phyloP scores from a whole-genome alignment of 805 yeast genomes.

The Lachancea nothofagi region DNA sequence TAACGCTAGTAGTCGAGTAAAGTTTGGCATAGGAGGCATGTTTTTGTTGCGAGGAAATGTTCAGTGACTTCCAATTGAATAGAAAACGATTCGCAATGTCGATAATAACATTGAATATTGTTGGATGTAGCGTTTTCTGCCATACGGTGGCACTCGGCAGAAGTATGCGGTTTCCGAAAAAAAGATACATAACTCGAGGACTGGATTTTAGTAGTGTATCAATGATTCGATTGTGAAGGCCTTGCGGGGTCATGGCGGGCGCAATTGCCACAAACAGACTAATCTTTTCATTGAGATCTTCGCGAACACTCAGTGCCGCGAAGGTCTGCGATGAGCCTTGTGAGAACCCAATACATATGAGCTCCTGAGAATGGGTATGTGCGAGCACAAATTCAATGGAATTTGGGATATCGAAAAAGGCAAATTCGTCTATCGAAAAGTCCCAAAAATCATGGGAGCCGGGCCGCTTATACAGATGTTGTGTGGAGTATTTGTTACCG shows the following conservation, averaged over 20 bases:
- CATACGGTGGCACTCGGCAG: conserved; percentile 75
- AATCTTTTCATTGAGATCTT: conserved; percentile 52
- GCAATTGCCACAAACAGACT: conserved; percentile 72
- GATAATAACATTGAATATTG: conserved; percentile 41
- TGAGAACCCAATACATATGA: conserved; percentile 81
- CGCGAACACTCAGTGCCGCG: conserved; percentile 68
- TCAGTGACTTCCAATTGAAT: conserved; percentile 73
- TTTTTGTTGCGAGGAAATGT: conserved; percentile 71
- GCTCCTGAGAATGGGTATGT: conserved; percentile 38
- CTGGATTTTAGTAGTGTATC: conserved; percentile 71
- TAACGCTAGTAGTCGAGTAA: conserved; percentile 87
- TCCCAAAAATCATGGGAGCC: conserved; percentile 64
- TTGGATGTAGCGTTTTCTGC: conserved; percentile 44
- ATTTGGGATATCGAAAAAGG: conserved; percentile 83
- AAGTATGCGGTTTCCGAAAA: conserved; percentile 71
- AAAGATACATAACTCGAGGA: conserved; percentile 61
- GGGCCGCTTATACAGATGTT: conserved; percentile 50
- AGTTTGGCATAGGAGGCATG: conserved; percentile 77
- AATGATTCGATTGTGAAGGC: conserved; percentile 68
- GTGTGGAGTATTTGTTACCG: conserved; percentile 87
- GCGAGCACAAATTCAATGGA: conserved; percentile 66
- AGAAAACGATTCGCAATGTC: conserved; percentile 62
- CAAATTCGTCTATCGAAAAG: conserved; percentile 87
- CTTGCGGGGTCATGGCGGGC: conserved; percentile 91
- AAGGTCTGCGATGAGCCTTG: conserved; percentile 95